Base-by-base conservation (phyloP, 805 yeast genomes). In the Nakazawaea laoshanensis region DNA sequence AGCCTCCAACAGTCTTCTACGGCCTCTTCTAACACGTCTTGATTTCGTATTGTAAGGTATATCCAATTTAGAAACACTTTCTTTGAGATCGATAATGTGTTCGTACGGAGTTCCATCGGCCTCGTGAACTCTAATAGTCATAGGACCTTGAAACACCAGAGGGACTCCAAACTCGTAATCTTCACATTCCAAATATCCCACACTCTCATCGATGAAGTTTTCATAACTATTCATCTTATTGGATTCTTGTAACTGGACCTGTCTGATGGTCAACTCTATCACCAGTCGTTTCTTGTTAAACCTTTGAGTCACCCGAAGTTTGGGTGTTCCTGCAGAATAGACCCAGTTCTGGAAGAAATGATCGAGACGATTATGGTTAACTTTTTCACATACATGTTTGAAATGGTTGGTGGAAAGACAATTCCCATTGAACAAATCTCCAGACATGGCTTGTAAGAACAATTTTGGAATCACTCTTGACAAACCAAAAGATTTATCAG, bases 21-120 rank as follows among this genome's bases (percentile, higher is more conserved):
- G 68, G 36, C 69, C 71, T 43, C 84, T 75, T 47, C 80, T 84
- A 37, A 82, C 57, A 41, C 95, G 74, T 55, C 86, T 84, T 52
- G 85, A 86, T 53, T 87, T 89, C 4, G 97, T 86, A 55, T 92
- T 92, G 57, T 92, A 92, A 50, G 86, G 97, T 30, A 92, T 86
- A 49, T 92, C 98, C 28, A 92, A 63, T 49, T 84, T 86, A 1
- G 95, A 84, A 43, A 77, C 75, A 1, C 76, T 71, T 27, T 89
- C 96, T 45, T 86, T 84, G 33, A 92, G 61, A 43, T 86, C 94
- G 15, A 92, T 95, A 30, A 92, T 89, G 52, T 92, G 99, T 49
- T 92, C 99, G 50, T 92, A 92, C 0, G 99, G 98, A 0, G 97
- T 86, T 7, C 98, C 98, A 54, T 92, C 97, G 0, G 96, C 94